phyloP scores from a whole-genome alignment of 257 asterid species.

The Schizonepeta tenuifolia region DNA sequence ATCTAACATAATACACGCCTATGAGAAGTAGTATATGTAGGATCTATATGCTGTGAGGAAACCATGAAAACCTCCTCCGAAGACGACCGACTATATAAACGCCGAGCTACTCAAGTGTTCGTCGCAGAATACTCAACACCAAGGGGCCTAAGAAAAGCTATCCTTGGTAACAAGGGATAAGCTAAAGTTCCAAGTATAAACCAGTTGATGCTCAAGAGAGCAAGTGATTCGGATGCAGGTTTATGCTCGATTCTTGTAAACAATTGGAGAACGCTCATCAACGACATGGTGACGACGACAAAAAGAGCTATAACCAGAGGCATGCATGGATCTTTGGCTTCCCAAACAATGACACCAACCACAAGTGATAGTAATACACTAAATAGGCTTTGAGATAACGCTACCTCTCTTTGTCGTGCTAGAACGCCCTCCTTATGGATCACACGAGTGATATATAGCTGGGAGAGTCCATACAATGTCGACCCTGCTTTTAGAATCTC shows the following conservation, averaged over 20 bases:
- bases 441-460: background rate
- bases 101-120: background rate
- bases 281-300: conserved; percentile 54
- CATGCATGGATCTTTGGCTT: conserved; percentile 64
- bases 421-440: conserved; percentile 13
- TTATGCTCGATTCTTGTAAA: conserved; percentile 44
- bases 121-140: conserved; percentile 19
- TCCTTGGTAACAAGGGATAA: conserved; percentile 54
- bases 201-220: conserved; percentile 78
- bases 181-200: conserved; percentile 66
- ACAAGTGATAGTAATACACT: conserved; percentile 53
- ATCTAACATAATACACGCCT: background rate
- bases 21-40: background rate
- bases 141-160: conserved; percentile 43
- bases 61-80: background rate
- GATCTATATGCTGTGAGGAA: background rate
- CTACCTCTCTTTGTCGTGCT: conserved; percentile 44
- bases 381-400: conserved; percentile 56
- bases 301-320: conserved; percentile 69
- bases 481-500: conserved; percentile 15
- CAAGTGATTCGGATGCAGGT: conserved; percentile 56
- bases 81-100: background rate
- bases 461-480: background rate
- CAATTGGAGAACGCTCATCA: conserved; percentile 52
- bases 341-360: conserved; percentile 68